phyloP scores from a whole-genome alignment of 2,329 filamentous ascomycete species.

The Parascedosporium putredinis region DNA sequence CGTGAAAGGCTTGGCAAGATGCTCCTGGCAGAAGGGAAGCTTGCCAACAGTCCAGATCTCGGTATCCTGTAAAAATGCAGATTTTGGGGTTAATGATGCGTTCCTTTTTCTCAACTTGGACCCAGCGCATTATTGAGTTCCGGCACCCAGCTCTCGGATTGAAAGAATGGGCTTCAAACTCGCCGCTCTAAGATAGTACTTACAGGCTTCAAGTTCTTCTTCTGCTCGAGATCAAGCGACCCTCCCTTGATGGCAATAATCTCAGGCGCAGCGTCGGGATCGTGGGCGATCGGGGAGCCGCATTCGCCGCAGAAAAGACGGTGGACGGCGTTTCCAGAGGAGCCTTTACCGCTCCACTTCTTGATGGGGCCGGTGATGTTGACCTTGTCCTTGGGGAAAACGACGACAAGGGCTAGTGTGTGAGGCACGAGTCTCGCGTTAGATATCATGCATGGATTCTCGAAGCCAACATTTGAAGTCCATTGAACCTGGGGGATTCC shows the following conservation, averaged over 20 bases:
- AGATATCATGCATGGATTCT: too few species aligned
- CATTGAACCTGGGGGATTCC: too few species aligned
- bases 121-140: too few species aligned
- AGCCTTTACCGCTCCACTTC: slow-evolving; percentile 49
- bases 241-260: slow-evolving; percentile 63
- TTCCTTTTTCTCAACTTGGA: too few species aligned
- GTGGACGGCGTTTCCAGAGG: slow-evolving; percentile 53
- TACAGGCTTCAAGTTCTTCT: slow-evolving; percentile 58
- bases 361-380: slow-evolving; percentile 54
- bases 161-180: too few species aligned
- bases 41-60: slow-evolving; percentile 62
- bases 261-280: slow-evolving; percentile 57
- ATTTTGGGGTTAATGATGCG: too few species aligned
- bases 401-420: slow-evolving; percentile 47
- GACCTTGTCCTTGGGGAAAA: slow-evolving; percentile 57
- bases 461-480: too few species aligned
- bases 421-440: background rate
- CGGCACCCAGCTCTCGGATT: too few species aligned
- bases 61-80: slow-evolving; percentile 38
- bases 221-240: slow-evolving; percentile 51
- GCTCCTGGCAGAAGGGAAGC: slow-evolving; percentile 60
- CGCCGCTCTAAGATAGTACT: too few species aligned
- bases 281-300: slow-evolving; percentile 59
- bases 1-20: slow-evolving; percentile 50
- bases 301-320: slow-evolving; percentile 61